Percentiles rank a stretch among this genome's conserved stretches.
Conservation (phyloP, 768 basidiomycete species). For the Goffeauzyma gilvescens region DNA sequence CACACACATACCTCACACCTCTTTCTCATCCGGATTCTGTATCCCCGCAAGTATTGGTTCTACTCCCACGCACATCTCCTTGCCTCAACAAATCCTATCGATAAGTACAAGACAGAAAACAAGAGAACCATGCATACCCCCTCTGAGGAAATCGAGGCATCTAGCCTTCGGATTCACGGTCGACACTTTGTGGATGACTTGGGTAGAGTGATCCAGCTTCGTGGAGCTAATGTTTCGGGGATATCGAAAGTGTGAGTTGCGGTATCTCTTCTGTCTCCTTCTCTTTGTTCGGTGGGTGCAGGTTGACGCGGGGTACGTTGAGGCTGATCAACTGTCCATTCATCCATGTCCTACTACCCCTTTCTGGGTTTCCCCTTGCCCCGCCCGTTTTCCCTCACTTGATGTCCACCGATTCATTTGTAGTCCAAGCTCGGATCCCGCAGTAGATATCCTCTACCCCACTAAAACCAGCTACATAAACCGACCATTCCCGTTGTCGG, state of each 20-base stretch:
- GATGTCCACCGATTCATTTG: background rate
- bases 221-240: conserved; percentile 75
- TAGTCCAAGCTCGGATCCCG: conserved; percentile 5
- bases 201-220: conserved; percentile 58
- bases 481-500: conserved; percentile 71
- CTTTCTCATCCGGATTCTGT: too few species aligned
- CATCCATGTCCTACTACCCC: background rate
- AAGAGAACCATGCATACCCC: too few species aligned
- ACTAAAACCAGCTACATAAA: conserved; percentile 61
- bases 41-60: too few species aligned
- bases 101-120: too few species aligned
- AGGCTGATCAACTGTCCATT: background rate
- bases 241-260: conserved; percentile 55
- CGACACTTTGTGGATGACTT: conserved; percentile 64
- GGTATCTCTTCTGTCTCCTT: background rate
- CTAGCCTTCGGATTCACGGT: conserved; percentile 41
- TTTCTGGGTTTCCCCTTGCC: background rate
- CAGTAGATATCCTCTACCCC: conserved; percentile 1
- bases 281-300: background rate
- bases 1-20: too few species aligned
- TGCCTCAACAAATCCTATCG: too few species aligned
- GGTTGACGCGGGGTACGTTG: background rate
- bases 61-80: too few species aligned
- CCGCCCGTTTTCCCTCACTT: background rate
- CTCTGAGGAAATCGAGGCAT: background rate